phyloP scores from a whole-genome alignment of 495 filamentous ascomycete genomes.

The Hypoxylon rickii region DNA sequence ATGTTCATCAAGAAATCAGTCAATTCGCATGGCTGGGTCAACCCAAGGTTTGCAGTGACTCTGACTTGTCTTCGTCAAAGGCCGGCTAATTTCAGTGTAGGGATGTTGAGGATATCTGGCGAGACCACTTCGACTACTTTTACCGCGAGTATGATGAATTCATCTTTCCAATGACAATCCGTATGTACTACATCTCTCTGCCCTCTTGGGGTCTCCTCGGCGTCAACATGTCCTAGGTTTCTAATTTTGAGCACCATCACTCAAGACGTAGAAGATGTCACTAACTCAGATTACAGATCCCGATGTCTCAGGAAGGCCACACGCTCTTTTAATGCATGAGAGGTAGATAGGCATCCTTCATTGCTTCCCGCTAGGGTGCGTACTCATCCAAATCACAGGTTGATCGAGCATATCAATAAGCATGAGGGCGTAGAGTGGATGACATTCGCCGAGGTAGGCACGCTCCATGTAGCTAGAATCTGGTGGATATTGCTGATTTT shows the following conservation, averaged over 20 bases:
- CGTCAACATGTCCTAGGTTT: too few relatives aligned
- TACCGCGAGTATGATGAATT: constrained; percentile 66
- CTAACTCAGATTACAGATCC: too few relatives aligned
- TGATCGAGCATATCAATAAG: constrained; percentile 72
- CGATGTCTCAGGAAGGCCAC: constrained; percentile 61
- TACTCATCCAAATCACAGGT: constrained; percentile 28
- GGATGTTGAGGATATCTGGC: constrained; percentile 62
- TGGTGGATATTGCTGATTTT: constrained; percentile 1
- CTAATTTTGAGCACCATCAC: too few relatives aligned
- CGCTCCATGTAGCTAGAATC: neutral
- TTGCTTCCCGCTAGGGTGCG: too few relatives aligned
- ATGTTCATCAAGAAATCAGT: constrained; percentile 60
- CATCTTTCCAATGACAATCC: constrained; percentile 64
- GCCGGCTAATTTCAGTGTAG: constrained; percentile 13
- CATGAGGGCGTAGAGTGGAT: constrained; percentile 78
- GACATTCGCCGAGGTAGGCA: constrained; percentile 61
- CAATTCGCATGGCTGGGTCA: constrained; percentile 62
- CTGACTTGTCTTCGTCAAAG: too few relatives aligned
- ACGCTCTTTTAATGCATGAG: constrained; percentile 63
- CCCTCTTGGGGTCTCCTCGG: too few relatives aligned
- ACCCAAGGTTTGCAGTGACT: constrained; percentile 48
- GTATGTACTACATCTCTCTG: too few relatives aligned
- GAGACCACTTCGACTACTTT: constrained; percentile 63
- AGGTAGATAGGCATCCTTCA: constrained; percentile 14
- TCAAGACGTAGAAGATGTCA: too few relatives aligned